phyloP scores from a whole-genome alignment of 2,329 filamentous ascomycete species.

The Blastomyces gilchristii region DNA sequence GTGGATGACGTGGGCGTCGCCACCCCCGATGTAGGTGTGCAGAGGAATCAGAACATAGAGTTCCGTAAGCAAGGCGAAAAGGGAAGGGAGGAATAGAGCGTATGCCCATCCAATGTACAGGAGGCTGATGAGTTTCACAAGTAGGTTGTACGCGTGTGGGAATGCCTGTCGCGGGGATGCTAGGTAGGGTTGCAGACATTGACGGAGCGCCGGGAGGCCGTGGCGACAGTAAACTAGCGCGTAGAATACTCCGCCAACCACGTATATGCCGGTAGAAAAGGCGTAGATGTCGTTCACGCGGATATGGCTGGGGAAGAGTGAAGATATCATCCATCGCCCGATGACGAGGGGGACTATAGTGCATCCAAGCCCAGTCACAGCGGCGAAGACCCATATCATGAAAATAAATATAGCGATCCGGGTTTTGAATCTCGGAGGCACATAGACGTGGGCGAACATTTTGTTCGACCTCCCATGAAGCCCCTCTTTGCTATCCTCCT shows the following conservation, averaged over 20 bases:
- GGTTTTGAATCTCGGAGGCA: constrained; percentile 73
- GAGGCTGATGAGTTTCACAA: constrained; percentile 41
- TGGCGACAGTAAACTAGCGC: constrained; percentile 25
- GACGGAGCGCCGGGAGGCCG: constrained; percentile 9
- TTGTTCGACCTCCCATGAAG: constrained; percentile 51
- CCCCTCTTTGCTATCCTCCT: constrained; percentile 43
- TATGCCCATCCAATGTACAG: constrained; percentile 67
- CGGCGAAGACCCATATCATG: constrained; percentile 87
- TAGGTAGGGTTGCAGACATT: constrained; percentile 18
- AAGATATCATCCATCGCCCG: constrained; percentile 66
- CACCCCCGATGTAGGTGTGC: constrained; percentile 57
- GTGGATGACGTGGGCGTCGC: constrained; percentile 47
- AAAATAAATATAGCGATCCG: constrained; percentile 79
- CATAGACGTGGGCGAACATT: constrained; percentile 62
- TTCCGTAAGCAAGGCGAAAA: constrained; percentile 72
- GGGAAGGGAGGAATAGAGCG: constrained; percentile 65
- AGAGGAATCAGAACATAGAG: constrained; percentile 81
- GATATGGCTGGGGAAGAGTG: constrained; percentile 59
- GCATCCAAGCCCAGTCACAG: constrained; percentile 69
- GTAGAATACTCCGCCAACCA: constrained; percentile 61
- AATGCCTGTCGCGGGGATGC: constrained; percentile 25
- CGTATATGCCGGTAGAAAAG: constrained; percentile 80
- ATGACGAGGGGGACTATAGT: constrained; percentile 81
- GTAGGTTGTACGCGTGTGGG: constrained; percentile 14
- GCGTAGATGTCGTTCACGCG: constrained; percentile 92